Conservation (phyloP, 2,329 filamentous ascomycete species). For the Aspergillus sp. region DNA sequence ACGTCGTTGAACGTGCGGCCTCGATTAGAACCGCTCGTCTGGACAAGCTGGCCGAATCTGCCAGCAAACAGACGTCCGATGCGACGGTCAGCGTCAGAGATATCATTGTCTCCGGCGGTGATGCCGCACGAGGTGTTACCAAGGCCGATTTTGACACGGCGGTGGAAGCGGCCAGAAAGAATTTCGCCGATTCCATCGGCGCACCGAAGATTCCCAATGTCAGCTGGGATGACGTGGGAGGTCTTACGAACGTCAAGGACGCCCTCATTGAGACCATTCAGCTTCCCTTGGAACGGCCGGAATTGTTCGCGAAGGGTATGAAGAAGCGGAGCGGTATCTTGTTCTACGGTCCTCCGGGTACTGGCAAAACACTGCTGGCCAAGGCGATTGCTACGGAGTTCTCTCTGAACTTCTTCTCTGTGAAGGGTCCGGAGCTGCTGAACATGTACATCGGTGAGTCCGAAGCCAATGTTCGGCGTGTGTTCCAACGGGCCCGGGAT, state of each 20-base stretch:
- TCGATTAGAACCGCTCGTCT: slow-evolving; percentile 75
- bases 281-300: slow-evolving; percentile 83
- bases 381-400: slow-evolving; percentile 99
- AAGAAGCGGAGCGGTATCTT: slow-evolving; percentile 98
- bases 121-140: slow-evolving; percentile 73
- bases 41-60: slow-evolving; percentile 62
- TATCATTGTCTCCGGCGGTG: slow-evolving; percentile 82
- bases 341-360: slow-evolving; percentile 98
- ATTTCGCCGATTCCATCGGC: slow-evolving; percentile 95
- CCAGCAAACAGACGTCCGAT: slow-evolving; percentile 27
- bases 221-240: slow-evolving; percentile 93
- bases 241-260: slow-evolving; percentile 89
- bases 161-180: slow-evolving; percentile 92
- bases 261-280: slow-evolving; percentile 97
- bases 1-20: slow-evolving; percentile 87
- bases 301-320: slow-evolving; percentile 95
- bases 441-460: slow-evolving; percentile 99
- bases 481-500: slow-evolving; percentile 98
- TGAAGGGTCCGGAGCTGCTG: slow-evolving; percentile 96
- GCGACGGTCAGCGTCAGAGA: slow-evolving; percentile 67
- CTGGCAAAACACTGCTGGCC: slow-evolving; percentile 98
- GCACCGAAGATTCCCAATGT: slow-evolving; percentile 98
- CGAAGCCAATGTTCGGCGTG: slow-evolving; percentile 98
- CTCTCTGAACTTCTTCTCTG: slow-evolving; percentile 98
- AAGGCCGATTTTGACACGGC: slow-evolving; percentile 86